Evolutionary conservation across 2,329 filamentous ascomycete genomes (phyloP).

Genomic region (Bertia moriformis): DNA sequence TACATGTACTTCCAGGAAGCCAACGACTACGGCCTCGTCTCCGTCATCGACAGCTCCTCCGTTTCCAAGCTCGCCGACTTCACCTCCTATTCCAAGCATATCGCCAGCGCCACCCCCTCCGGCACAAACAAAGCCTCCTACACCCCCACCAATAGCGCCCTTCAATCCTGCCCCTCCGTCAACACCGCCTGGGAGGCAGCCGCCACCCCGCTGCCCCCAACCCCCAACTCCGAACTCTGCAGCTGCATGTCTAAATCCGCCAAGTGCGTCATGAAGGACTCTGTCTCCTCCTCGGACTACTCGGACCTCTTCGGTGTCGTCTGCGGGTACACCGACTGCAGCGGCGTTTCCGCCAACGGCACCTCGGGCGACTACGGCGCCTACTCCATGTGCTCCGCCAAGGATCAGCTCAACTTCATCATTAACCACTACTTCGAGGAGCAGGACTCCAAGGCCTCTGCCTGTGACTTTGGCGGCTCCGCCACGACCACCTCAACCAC

Average conservation of each 20-base stretch:
- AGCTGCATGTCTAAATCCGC: constrained; percentile 47
- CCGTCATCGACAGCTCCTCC: constrained; percentile 23
- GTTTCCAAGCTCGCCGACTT: constrained; percentile 42
- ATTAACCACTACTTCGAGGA: constrained; percentile 25
- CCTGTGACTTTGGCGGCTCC: constrained; percentile 24
- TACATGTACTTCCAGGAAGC: constrained; percentile 31
- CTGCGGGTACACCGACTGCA: constrained; percentile 25
- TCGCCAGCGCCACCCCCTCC: constrained; percentile 36
- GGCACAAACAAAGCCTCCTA: constrained; percentile 40
- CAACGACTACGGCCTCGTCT: constrained; percentile 33
- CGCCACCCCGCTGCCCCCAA: constrained; percentile 37
- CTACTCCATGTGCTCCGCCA: constrained; percentile 25
- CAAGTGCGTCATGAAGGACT: constrained; percentile 34
- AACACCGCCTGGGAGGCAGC: constrained; percentile 36
- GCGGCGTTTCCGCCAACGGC: constrained; percentile 19
- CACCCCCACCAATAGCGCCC: constrained; percentile 39
- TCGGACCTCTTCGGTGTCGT: constrained; percentile 37
- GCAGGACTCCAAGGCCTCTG: constrained; percentile 16
- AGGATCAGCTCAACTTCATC: constrained; percentile 24
- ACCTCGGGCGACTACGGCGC: constrained; percentile 25
- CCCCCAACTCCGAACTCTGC: constrained; percentile 46
- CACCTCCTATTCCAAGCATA: constrained; percentile 37
- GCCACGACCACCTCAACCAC: constrained; percentile 13
- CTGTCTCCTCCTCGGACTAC: constrained; percentile 28
- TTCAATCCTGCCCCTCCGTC: constrained; percentile 37